Percentiles rank a stretch among this genome's conserved stretches.
Evolutionary conservation across 257 asterid species (phyloP).

Genomic region (Solanum dulcamara): DNA sequence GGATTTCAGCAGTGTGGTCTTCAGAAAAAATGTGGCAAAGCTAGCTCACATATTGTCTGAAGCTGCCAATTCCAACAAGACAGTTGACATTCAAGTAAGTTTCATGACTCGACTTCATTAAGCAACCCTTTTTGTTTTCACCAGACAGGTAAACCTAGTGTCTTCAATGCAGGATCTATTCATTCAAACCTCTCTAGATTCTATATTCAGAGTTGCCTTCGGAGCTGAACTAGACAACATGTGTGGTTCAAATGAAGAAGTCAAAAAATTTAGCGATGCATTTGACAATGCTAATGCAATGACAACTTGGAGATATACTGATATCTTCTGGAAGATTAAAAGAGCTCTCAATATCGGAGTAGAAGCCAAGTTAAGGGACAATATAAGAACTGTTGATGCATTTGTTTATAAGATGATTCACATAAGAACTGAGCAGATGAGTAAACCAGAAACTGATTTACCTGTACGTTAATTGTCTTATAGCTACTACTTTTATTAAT

Average conservation of each 20-base stretch:
- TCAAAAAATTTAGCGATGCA: constrained; percentile 33
- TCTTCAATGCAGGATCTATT: constrained; percentile 25
- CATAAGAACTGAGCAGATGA: constrained; percentile 31
- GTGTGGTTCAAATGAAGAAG: constrained; percentile 32
- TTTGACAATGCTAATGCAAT: constrained; percentile 43
- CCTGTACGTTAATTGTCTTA: constrained; percentile 6
- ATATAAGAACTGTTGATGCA: constrained; percentile 21
- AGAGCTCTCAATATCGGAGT: constrained; percentile 31
- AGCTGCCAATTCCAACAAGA: constrained; percentile 11
- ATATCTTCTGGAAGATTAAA: constrained; percentile 41
- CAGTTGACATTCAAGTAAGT: constrained; percentile 4
- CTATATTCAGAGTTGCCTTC: constrained; percentile 42
- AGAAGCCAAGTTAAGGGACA: constrained; percentile 34
- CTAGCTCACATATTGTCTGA: constrained; percentile 13
- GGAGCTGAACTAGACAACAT: constrained; percentile 49
- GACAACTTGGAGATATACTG: constrained; percentile 36
- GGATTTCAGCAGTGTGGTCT: constrained; percentile 28
- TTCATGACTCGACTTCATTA: not conserved
- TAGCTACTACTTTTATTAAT: not conserved
- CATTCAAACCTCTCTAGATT: constrained; percentile 41
- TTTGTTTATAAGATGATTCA: constrained; percentile 34
- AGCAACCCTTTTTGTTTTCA: too few species aligned
- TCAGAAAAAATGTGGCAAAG: constrained; percentile 23
- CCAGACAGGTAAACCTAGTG: not conserved
- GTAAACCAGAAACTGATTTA: not conserved